Conservation (phyloP, 352 stramenopile species). For the Phytopythium ostracodes region DNA sequence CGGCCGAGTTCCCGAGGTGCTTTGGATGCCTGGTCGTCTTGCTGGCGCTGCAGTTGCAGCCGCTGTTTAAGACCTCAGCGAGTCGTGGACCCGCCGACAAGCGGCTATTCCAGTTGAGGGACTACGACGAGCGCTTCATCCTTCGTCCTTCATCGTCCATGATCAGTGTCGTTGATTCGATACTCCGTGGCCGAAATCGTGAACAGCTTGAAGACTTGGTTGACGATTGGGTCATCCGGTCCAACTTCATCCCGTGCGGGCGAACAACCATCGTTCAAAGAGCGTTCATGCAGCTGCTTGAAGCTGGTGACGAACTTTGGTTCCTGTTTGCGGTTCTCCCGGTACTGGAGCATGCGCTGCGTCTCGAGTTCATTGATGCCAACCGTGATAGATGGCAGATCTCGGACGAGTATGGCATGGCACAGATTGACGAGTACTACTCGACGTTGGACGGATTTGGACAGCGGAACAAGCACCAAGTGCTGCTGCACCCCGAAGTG, state of each 20-base stretch:
- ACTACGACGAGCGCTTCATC: constrained; percentile 14
- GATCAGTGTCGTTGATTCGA: not conserved
- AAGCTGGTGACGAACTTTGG: constrained; percentile 37
- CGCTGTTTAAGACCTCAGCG: constrained; percentile 8
- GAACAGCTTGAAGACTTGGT: not conserved
- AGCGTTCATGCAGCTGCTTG: constrained; percentile 21
- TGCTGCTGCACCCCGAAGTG: constrained; percentile 47
- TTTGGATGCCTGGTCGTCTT: constrained; percentile 46
- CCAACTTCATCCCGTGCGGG: constrained; percentile 37
- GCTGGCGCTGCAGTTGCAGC: constrained; percentile 38
- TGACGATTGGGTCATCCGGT: not conserved
- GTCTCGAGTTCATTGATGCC: constrained; percentile 43
- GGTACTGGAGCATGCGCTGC: constrained; percentile 63
- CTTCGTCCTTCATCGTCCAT: not conserved
- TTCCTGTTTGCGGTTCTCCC: constrained; percentile 58
- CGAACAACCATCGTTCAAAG: constrained; percentile 28
- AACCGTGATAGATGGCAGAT: constrained; percentile 31
- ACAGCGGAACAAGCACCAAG: constrained; percentile 72
- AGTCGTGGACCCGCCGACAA: constrained; percentile 8
- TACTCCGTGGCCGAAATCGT: not conserved
- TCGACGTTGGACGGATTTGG: constrained; percentile 78
- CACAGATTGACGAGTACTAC: constrained; percentile 72
- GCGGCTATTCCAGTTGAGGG: constrained; percentile 21
- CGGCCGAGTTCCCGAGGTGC: constrained; percentile 49
- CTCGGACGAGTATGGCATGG: constrained; percentile 32